Evolutionary conservation across 202 grass and related monocot genomes (phyloP).

Genomic region (Setaria italica): DNA sequence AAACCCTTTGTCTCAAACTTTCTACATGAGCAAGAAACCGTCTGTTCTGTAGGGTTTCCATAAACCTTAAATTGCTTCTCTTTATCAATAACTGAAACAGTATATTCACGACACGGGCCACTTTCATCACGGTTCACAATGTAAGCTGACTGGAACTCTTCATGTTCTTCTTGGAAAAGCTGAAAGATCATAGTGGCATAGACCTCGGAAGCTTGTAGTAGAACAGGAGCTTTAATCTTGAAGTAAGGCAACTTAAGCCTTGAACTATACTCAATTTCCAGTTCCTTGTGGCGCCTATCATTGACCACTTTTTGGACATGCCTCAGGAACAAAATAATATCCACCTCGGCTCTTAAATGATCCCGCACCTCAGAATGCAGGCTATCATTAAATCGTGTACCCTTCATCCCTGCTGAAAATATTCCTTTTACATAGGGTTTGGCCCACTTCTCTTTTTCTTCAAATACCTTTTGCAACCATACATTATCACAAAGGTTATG

Average conservation of each 20-base stretch:
- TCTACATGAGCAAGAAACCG: constrained; percentile 60
- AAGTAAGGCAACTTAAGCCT: constrained; percentile 66
- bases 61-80: constrained; percentile 60
- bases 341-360: constrained; percentile 56
- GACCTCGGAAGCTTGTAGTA: constrained; percentile 58
- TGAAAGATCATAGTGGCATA: constrained; percentile 78
- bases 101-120: constrained; percentile 52
- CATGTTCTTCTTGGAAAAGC: constrained; percentile 64
- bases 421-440: constrained; percentile 60
- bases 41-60: constrained; percentile 66
- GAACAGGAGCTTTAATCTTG: constrained; percentile 76
- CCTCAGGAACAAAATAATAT: constrained; percentile 54
- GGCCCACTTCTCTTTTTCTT: constrained; percentile 80
- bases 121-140: constrained; percentile 66
- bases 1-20: constrained; percentile 72
- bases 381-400: constrained; percentile 59
- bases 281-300: constrained; percentile 57
- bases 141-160: constrained; percentile 80
- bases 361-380: constrained; percentile 54
- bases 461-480: constrained; percentile 70
- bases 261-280: constrained; percentile 63
- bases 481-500: constrained; percentile 59
- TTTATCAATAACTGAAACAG: constrained; percentile 65
- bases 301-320: constrained; percentile 56
- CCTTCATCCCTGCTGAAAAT: constrained; percentile 73